phyloP scores from a whole-genome alignment of 164 flowering plant genomes.

The Piper betle region DNA sequence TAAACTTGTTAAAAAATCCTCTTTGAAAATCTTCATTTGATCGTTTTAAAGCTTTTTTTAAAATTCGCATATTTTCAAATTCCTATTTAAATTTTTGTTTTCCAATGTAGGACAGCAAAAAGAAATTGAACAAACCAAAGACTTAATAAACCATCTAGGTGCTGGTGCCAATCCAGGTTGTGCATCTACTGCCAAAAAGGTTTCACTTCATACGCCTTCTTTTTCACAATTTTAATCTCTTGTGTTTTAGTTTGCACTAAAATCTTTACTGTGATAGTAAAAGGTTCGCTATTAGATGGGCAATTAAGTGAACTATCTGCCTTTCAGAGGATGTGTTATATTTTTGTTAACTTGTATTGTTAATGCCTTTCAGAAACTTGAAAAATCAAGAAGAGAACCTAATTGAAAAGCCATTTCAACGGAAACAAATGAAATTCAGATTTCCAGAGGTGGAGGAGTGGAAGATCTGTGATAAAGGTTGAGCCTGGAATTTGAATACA shows the following conservation, averaged over 20 bases:
- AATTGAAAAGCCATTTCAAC: constrained; percentile 88
- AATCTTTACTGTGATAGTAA: too few relatives aligned
- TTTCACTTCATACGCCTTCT: constrained; percentile 8
- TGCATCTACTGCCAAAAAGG: constrained; percentile 98
- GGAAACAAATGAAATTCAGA: constrained; percentile 86
- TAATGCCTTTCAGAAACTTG: constrained; percentile 58
- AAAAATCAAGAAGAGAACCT: constrained; percentile 73
- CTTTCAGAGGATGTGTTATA: neutral
- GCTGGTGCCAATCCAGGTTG: constrained; percentile 96
- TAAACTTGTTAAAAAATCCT: too few relatives aligned
- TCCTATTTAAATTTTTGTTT: neutral
- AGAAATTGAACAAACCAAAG: constrained; percentile 77
- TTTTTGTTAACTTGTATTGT: neutral
- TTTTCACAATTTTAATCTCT: neutral
- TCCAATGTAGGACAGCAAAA: constrained; percentile 75
- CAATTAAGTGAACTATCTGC: neutral
- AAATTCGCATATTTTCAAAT: too few relatives aligned
- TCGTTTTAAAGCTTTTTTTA: neutral
- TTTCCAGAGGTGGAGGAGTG: constrained; percentile 96
- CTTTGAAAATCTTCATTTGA: neutral
- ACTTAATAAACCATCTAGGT: constrained; percentile 63
- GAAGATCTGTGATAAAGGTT: constrained; percentile 46
- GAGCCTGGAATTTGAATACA: constrained; percentile 59
- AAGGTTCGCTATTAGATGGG: too few relatives aligned
- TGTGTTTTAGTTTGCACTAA: neutral